phyloP scores from a whole-genome alignment of 208 protist species.

The Vickermania ingenoplastis region DNA sequence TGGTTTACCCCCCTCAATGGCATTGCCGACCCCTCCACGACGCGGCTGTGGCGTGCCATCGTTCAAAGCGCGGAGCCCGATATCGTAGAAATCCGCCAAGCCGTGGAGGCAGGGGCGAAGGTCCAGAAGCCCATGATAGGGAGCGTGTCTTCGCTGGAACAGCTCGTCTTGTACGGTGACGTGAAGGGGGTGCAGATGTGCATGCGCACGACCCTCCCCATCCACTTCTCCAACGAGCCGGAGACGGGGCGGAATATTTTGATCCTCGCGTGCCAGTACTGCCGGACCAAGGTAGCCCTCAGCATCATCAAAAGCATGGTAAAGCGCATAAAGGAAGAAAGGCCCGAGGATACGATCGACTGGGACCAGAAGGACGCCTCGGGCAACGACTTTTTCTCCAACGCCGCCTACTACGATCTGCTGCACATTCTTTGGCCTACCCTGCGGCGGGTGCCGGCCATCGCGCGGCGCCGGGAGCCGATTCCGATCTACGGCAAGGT shows the following conservation, averaged over 20 bases:
- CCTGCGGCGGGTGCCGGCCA: background rate
- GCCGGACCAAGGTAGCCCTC: background rate
- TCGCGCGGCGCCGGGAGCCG: background rate
- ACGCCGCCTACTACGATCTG: background rate
- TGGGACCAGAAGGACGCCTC: background rate
- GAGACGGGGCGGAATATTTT: background rate
- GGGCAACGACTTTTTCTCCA: background rate
- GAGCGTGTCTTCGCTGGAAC: background rate
- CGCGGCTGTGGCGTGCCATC: background rate
- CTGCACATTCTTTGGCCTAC: background rate
- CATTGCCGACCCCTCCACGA: background rate
- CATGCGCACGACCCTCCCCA: background rate
- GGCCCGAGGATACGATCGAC: background rate
- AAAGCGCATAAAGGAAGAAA: background rate
- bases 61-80: background rate
- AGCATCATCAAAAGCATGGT: background rate
- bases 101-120: background rate
- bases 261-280: background rate
- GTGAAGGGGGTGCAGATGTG: background rate
- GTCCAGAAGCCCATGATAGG: background rate
- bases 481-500: background rate
- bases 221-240: background rate
- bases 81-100: background rate
- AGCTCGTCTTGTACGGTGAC: background rate
- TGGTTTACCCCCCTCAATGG: background rate